Evolutionary conservation across 179 eudicot species (phyloP).

Genomic region (Beta macrorhiza): DNA sequence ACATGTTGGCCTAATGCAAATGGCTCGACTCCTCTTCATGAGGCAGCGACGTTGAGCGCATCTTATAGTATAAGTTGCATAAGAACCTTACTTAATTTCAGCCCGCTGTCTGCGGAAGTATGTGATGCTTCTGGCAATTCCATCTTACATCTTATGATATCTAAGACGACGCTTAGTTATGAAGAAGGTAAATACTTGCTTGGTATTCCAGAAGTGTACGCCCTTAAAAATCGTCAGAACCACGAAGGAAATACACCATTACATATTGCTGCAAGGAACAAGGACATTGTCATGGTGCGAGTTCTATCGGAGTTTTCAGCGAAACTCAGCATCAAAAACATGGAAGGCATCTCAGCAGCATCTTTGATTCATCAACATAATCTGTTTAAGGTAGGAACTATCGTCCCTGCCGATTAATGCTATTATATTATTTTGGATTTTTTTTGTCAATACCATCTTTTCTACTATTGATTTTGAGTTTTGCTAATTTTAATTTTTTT

Average conservation of each 20-base stretch:
- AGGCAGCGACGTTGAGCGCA: not conserved
- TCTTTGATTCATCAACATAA: constrained; percentile 5
- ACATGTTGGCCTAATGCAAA: constrained; percentile 6
- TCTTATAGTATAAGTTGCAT: not conserved
- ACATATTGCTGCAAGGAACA: not conserved
- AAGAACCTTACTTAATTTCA: not conserved
- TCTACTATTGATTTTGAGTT: too few species aligned
- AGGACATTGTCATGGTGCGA: not conserved
- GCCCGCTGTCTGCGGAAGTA: constrained; percentile 15
- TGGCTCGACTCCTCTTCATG: constrained; percentile 26
- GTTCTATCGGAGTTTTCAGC: not conserved
- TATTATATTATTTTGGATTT: too few species aligned
- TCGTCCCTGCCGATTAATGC: too few species aligned
- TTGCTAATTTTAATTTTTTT: too few species aligned
- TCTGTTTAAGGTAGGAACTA: too few species aligned
- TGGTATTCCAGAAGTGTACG: not conserved
- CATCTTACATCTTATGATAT: constrained; percentile 21
- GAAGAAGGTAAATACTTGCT: not conserved
- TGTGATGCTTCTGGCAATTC: not conserved
- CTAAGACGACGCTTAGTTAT: not conserved
- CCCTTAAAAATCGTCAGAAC: constrained; percentile 9
- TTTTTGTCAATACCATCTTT: too few species aligned
- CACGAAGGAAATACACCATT: constrained; percentile 23
- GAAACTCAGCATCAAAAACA: constrained; percentile 14
- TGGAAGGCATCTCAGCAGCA: constrained; percentile 6